A percentile compares a stretch with the other conserved stretches of the same genome.
Evolutionary conservation across 2,329 filamentous ascomycete genomes (phyloP).

Genomic region (Trichoderma pleuroti): DNA sequence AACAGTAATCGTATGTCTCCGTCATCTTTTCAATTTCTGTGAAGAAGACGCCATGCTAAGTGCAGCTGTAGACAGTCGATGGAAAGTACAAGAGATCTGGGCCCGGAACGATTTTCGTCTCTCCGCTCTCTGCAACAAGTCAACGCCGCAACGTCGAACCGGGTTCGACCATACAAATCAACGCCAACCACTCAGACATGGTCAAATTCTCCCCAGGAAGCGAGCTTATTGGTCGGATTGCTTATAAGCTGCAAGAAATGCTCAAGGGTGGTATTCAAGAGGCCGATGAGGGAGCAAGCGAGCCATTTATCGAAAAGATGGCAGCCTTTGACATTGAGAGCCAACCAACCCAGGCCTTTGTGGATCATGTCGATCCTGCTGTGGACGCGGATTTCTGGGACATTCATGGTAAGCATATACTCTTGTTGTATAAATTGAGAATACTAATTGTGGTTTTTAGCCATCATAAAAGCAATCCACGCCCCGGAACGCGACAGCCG

Average conservation of each 20-base stretch:
- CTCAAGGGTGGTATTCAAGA: neutral
- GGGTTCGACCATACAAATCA: neutral
- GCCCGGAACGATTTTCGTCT: neutral
- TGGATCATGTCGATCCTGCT: neutral
- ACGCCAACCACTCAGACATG: slow-evolving; percentile 9
- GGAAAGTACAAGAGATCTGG: neutral
- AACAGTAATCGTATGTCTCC: neutral
- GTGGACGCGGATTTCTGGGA: neutral
- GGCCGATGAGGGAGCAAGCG: neutral
- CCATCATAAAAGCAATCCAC: neutral
- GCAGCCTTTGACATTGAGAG: neutral
- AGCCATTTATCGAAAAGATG: neutral
- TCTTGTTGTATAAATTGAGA: neutral
- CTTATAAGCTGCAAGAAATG: neutral
- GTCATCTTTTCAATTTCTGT: neutral
- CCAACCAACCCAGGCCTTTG: fast-evolving
- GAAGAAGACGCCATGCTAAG: neutral
- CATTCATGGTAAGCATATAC: neutral
- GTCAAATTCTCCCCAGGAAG: neutral
- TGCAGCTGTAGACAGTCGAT: neutral
- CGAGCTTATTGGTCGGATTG: neutral
- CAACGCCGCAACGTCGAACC: neutral
- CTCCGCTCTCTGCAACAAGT: neutral
- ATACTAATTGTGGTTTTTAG: neutral
- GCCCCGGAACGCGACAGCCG: neutral